Conservation (phyloP, 306 rosid genomes). For the Betula pendula region DNA sequence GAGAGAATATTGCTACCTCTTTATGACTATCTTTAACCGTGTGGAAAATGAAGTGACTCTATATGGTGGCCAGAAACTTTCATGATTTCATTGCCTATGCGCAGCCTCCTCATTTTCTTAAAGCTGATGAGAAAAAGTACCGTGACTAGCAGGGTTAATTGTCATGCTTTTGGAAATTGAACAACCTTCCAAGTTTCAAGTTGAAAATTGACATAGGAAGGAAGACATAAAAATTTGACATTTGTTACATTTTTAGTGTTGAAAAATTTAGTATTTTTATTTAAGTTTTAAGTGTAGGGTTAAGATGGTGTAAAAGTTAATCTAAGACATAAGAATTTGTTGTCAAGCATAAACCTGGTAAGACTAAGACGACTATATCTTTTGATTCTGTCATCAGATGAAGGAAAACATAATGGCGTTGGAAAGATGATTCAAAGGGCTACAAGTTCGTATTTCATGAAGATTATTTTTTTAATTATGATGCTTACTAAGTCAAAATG, state of each 20-base stretch:
- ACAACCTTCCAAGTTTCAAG: neutral
- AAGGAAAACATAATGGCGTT: too few relatives aligned
- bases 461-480: too few relatives aligned
- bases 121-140: constrained; percentile 1
- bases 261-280: too few relatives aligned
- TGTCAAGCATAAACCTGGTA: too few relatives aligned
- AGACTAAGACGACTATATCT: too few relatives aligned
- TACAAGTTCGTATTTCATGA: too few relatives aligned
- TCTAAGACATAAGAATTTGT: too few relatives aligned
- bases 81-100: neutral
- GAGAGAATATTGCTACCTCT: neutral
- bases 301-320: too few relatives aligned
- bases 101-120: constrained; percentile 23
- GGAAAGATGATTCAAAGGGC: too few relatives aligned
- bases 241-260: neutral
- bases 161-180: constrained; percentile 2
- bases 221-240: neutral
- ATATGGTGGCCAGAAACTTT: neutral
- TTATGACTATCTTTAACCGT: neutral
- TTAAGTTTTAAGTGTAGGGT: too few relatives aligned
- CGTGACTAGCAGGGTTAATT: neutral
- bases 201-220: neutral
- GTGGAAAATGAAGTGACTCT: neutral
- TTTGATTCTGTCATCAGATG: too few relatives aligned
- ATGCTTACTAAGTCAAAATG: too few relatives aligned